These are phyloP conservation scores for Calophaca sinica DNA, from an alignment of 306 rosid genomes.

Conservation along the genomic window DNA sequence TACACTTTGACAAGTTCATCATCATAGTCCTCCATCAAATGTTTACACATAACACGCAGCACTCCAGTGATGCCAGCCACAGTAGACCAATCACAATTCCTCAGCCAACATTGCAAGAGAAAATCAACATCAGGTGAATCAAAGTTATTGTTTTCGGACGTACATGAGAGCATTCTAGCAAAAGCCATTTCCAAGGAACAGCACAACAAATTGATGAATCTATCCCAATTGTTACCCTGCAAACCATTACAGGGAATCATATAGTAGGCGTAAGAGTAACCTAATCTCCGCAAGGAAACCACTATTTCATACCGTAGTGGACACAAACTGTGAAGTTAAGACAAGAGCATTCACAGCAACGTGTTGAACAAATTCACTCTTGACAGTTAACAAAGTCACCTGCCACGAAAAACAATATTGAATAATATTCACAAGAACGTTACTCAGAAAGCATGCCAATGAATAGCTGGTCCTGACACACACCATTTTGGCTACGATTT, in stretches of 20 bases:
- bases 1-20: conserved; percentile 54
- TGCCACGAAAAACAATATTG: conserved; percentile 39
- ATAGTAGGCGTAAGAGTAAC: not conserved
- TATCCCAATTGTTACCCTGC: conserved; percentile 58
- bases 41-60: conserved; percentile 64
- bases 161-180: conserved; percentile 40
- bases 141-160: conserved; percentile 42
- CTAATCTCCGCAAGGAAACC: conserved; percentile 26
- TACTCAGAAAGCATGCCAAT: conserved; percentile 17
- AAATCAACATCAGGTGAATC: conserved; percentile 48
- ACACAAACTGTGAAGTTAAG: conserved; percentile 50
- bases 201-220: conserved; percentile 59
- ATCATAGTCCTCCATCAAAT: conserved; percentile 62
- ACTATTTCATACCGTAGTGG: conserved; percentile 43
- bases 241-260: conserved; percentile 28
- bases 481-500: conserved; percentile 47
- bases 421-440: conserved; percentile 22
- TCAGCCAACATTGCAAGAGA: conserved; percentile 49
- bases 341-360: conserved; percentile 58
- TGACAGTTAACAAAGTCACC: conserved; percentile 52
- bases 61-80: conserved; percentile 62
- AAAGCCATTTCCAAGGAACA: conserved; percentile 57
- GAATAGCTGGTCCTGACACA: conserved; percentile 9
- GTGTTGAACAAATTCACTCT: conserved; percentile 60
- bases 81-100: conserved; percentile 65